phyloP scores from a whole-genome alignment of 805 yeast genomes.

The Candida xyloterini region DNA sequence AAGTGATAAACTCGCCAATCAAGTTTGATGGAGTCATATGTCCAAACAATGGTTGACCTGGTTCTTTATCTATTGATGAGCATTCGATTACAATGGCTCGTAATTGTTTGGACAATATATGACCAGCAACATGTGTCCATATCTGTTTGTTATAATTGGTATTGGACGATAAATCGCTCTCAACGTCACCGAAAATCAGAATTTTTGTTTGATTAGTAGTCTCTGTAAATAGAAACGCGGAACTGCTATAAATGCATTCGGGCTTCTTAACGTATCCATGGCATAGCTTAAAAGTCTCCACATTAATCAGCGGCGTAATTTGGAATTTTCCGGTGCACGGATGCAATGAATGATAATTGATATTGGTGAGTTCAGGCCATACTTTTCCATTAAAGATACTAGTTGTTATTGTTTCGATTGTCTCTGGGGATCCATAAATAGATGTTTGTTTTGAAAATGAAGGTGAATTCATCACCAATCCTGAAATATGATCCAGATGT shows the following conservation, averaged over 20 bases:
- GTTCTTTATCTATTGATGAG: constrained; percentile 50
- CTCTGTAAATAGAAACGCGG: constrained; percentile 56
- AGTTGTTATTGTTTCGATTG: constrained; percentile 48
- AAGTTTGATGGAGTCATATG: constrained; percentile 72
- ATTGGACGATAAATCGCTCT: constrained; percentile 54
- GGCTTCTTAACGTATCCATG: constrained; percentile 30
- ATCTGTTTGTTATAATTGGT: constrained; percentile 38
- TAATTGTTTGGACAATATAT: constrained; percentile 40
- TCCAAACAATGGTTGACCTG: constrained; percentile 60
- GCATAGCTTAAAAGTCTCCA: constrained; percentile 40
- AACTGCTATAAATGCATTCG: constrained; percentile 39
- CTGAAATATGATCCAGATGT: constrained; percentile 78
- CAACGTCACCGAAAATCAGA: constrained; percentile 81
- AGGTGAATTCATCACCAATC: constrained; percentile 71
- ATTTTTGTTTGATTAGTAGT: constrained; percentile 35
- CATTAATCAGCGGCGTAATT: constrained; percentile 1
- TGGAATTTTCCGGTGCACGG: constrained; percentile 3
- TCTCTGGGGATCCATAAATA: constrained; percentile 52
- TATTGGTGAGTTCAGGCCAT: constrained; percentile 70
- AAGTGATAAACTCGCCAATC: constrained; percentile 48
- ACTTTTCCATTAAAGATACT: constrained; percentile 68
- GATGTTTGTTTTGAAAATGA: constrained; percentile 38
- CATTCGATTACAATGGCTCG: constrained; percentile 73
- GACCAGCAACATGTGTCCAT: constrained; percentile 56
- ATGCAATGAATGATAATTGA: constrained; percentile 16